Evolutionary conservation across 179 eudicot genomes (phyloP).

Genomic region (Monotropa hypopitys): DNA sequence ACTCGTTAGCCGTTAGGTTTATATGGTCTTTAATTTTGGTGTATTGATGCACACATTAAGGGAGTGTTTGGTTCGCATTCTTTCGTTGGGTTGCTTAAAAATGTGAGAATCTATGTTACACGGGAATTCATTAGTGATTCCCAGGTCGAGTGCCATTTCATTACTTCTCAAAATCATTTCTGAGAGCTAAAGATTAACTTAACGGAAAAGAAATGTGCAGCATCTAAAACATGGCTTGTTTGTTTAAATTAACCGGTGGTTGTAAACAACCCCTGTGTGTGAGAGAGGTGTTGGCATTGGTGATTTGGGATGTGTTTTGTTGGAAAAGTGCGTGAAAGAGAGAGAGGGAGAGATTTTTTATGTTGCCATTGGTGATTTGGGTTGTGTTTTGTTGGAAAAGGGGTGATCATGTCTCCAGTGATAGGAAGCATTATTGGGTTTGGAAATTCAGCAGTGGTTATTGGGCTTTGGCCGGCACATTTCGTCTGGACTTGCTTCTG

Average conservation of each 20-base stretch:
- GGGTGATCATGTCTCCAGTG: slow-evolving; percentile 39
- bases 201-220: not conserved
- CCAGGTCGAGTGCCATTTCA: not conserved
- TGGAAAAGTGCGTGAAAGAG: too few relatives aligned
- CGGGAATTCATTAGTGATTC: not conserved
- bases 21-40: not conserved
- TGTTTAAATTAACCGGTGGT: too few relatives aligned
- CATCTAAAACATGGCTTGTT: too few relatives aligned
- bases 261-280: too few relatives aligned
- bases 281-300: too few relatives aligned
- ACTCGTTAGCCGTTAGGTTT: not conserved
- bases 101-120: too few relatives aligned
- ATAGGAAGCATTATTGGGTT: slow-evolving; percentile 36
- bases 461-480: slow-evolving; percentile 91
- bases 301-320: too few relatives aligned
- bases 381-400: slow-evolving; percentile 12
- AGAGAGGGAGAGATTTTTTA: too few relatives aligned
- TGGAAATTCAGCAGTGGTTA: slow-evolving; percentile 65
- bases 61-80: too few relatives aligned
- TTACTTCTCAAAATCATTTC: not conserved
- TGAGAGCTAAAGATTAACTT: not conserved
- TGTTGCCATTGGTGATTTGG: slow-evolving; percentile 6
- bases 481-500: slow-evolving; percentile 77
- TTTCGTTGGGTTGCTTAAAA: too few relatives aligned
- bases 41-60: not conserved